phyloP scores from a whole-genome alignment of 202 grass and related monocot species.

The Setaria viridis region DNA sequence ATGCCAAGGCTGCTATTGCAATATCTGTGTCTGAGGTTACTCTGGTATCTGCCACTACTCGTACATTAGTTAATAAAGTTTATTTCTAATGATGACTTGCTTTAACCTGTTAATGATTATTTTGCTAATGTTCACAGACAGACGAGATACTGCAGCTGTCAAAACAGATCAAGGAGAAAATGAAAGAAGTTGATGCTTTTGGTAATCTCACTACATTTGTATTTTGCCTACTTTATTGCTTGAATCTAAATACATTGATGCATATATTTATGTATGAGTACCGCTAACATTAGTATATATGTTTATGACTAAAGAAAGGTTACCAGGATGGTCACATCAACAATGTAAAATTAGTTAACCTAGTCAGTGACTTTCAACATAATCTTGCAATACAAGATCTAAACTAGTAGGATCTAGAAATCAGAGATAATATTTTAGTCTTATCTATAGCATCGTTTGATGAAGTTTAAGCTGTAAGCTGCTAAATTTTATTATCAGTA shows the following conservation, averaged over 20 bases:
- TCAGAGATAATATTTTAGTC: neutral
- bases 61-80: neutral
- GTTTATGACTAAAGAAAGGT: neutral
- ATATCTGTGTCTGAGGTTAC: slow-evolving; percentile 97
- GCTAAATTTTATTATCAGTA: slow-evolving; percentile 6
- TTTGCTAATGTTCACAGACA: slow-evolving; percentile 55
- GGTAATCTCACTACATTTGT: slow-evolving; percentile 56
- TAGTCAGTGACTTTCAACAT: neutral
- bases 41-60: slow-evolving; percentile 51
- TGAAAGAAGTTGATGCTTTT: slow-evolving; percentile 81
- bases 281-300: neutral
- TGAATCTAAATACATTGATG: neutral
- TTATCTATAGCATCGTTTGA: neutral
- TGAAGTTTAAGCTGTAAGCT: slow-evolving; percentile 4
- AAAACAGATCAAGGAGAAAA: slow-evolving; percentile 89
- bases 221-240: slow-evolving; percentile 4
- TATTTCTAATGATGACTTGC: neutral
- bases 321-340: neutral
- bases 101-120: slow-evolving; percentile 5
- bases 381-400: neutral
- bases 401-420: neutral
- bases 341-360: neutral
- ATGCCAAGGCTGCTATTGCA: slow-evolving; percentile 92
- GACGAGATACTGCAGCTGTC: slow-evolving; percentile 79
- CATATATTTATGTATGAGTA: neutral